Evolutionary conservation across 208 protist genomes (phyloP).

Genomic region (Crithidia fasciculata): DNA sequence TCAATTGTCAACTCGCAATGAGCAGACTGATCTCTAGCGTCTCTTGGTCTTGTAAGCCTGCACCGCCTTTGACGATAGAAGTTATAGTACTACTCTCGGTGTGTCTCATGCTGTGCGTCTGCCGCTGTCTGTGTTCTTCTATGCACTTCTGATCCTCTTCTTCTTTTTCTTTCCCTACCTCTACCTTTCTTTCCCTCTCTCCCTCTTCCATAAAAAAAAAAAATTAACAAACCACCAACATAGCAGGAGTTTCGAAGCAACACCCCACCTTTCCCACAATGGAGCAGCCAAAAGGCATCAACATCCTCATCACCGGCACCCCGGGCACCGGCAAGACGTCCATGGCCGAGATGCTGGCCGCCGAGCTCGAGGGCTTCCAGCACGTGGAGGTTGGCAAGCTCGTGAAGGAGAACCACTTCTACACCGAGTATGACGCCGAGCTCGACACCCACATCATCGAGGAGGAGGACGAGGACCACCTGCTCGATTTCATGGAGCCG

Average conservation of each 20-base stretch:
- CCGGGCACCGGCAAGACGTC: constrained; percentile 97
- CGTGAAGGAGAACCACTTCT: constrained; percentile 92
- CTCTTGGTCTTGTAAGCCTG: neutral
- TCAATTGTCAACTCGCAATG: neutral
- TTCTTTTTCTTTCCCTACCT: neutral
- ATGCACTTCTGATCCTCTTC: no score
- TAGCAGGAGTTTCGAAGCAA: neutral
- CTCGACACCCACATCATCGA: constrained; percentile 94
- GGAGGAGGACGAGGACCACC: constrained; percentile 92
- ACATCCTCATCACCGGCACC: constrained; percentile 96
- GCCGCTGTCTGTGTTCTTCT: no score
- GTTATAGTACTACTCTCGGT: no score
- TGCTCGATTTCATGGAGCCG: constrained; percentile 96
- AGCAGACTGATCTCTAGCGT: neutral
- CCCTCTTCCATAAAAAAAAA: neutral
- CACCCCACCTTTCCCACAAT: constrained; percentile 23
- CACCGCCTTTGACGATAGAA: no score
- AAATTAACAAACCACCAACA: neutral
- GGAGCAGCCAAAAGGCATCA: constrained; percentile 78
- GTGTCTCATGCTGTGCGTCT: no score
- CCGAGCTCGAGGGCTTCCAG: constrained; percentile 69
- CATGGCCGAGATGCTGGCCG: constrained; percentile 75
- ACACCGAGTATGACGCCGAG: constrained; percentile 92
- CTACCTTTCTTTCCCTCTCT: neutral
- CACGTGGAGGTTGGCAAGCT: constrained; percentile 93